Evolutionary conservation across 306 rosid genomes (phyloP), one percentile per base, ranked within the genome.

Genomic region (Astragalus glycyphyllos): DNA sequence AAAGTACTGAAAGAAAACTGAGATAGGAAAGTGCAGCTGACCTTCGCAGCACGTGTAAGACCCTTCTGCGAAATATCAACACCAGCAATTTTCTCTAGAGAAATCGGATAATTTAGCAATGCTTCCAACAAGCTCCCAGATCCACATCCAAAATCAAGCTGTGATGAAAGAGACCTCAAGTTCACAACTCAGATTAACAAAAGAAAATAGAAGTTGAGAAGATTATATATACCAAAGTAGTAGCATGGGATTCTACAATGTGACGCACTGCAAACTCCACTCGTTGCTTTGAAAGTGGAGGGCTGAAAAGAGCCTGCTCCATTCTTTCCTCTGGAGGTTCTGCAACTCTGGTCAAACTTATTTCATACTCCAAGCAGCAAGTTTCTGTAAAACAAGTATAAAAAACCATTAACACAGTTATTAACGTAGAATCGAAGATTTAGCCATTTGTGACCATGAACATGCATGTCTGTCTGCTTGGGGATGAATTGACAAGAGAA

Each of bases 101-200:
- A 77, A 20, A 87, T 89, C 32, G 69, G 73, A 72, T 91, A 89
- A 58, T 89, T 91, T 75, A 91, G 73, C 68, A 94, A 73, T 48
- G 97, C 89, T 70, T 94, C 99, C 90, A 94, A 84, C 82, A 94
- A 88, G 78, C 99, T 91, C 79, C 99, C 99, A 69, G 99, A 83
- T 64, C 99, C 99, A 83, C 99, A 91, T 75, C 99, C 99, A 72
- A 94, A 94, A 83, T 94, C 99, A 83, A 91, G 86, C 99, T 94
- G 88, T 20, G 66, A 73, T 60, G 42, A 63, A 66, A 56, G 70
- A 41, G 53, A 71, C 37, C 80, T 84, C 60, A 80, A 80, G 72
- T 41, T 74, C 35, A 59, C 41, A 72, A 14, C 29, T 50, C 59
- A 47, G 6, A 35, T 38, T 73, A 60, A 71, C 45, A 76, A 6